Evolutionary conservation across 257 asterid genomes (phyloP), one percentile per base, ranked within the genome.

Genomic region (Oldenlandia corymbosa): DNA sequence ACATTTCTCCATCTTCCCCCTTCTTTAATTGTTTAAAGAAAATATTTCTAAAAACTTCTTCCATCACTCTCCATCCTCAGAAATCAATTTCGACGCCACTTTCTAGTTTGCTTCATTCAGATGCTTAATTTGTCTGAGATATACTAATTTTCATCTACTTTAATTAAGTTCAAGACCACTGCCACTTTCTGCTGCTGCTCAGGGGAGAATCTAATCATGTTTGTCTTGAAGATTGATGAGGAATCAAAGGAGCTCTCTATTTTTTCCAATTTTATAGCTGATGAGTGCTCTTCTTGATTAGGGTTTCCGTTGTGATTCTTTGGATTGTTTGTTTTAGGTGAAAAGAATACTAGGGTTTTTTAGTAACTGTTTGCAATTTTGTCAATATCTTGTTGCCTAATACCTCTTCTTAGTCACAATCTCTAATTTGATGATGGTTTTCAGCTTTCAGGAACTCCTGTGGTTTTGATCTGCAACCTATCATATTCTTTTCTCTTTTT

Each of bases 301-400:
- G 78, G 77, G 80, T 50, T 76, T 58, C 58, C 34, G 72, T 34
- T 49, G 42, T 54, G 60, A 34, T 70, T 18, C 26, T 18, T 3
- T 32, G 17, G 11, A 2, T 37, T 17, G 21, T 58, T 34, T 16
- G 2, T 65, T 17, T 39, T 8, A 10, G 28, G 70, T 60, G 50
- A 18, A 46, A 66, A 70, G 57, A 24, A 23, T 53, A 39, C 75
- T 32, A 81, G 85, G 90, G 80, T 73, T 81, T n/a, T 26, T 26
- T 52, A 9, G 16, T 55, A 28, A 34, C 34, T 47, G 11, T 4
- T 12, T 4, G 53, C 53, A 5, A 20, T 18, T n/a, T 47, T 20
- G 54, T 10, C 48, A 34, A 9, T 31, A 62, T 47, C 30, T 36
- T 36, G 27, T 5, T 62, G 26, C 52, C 24, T 31, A n/a, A 42